phyloP scores from a whole-genome alignment of 768 basidiomycete species.

The Boletus insuetus region DNA sequence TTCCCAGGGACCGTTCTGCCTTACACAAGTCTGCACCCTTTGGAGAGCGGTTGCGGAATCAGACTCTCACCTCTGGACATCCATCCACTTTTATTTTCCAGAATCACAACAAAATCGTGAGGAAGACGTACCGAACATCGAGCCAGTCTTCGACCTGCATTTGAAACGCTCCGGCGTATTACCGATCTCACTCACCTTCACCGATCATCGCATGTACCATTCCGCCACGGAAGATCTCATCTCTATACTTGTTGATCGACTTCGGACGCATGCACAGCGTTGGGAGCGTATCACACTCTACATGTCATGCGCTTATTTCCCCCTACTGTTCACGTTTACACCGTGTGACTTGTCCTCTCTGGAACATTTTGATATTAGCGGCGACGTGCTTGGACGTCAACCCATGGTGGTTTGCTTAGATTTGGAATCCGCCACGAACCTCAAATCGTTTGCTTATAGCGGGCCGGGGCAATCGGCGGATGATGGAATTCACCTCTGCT shows the following conservation, averaged over 20 bases:
- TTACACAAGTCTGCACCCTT: slow-evolving; percentile 18
- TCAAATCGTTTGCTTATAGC: slow-evolving; percentile 16
- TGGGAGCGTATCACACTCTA: slow-evolving; percentile 17
- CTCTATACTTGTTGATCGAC: slow-evolving; percentile 9
- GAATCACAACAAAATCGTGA: neutral
- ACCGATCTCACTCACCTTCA: slow-evolving; percentile 19
- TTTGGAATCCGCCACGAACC: slow-evolving; percentile 10
- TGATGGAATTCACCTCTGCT: slow-evolving; percentile 3
- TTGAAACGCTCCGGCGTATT: slow-evolving; percentile 12
- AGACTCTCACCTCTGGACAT: slow-evolving; percentile 22
- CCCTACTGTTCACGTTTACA: slow-evolving; percentile 14
- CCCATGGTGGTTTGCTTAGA: neutral
- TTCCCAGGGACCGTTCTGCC: slow-evolving; percentile 3
- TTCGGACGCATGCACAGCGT: slow-evolving; percentile 14
- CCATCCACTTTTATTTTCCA: slow-evolving; percentile 17
- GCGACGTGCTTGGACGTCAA: neutral
- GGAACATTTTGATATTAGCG: slow-evolving; percentile 11
- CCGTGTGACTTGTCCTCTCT: slow-evolving; percentile 14
- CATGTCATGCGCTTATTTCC: slow-evolving; percentile 10
- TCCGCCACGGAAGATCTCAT: slow-evolving; percentile 4
- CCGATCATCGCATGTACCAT: slow-evolving; percentile 17
- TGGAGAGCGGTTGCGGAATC: slow-evolving; percentile 18
- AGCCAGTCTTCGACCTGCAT: slow-evolving; percentile 3
- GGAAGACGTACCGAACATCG: slow-evolving; percentile 3
- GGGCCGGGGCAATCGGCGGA: neutral